Evolutionary conservation across 805 yeast species (phyloP), one percentile per base, ranked within the genome.

Genomic region (Scheffersomyces coipomensis): DNA sequence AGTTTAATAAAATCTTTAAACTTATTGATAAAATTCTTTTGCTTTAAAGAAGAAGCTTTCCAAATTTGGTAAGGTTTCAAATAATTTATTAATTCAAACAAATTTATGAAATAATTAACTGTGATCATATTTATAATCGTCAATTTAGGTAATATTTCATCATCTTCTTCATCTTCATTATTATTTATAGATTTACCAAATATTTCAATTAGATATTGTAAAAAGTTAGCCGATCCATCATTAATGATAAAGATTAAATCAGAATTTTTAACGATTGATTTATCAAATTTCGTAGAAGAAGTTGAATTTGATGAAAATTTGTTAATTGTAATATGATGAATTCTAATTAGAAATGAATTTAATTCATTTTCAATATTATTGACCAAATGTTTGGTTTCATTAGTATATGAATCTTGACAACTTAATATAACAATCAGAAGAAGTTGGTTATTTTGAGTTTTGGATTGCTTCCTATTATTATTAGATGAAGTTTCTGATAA

Each of bases 121-220:
- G 69, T 62, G 47, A 68, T 59, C 49, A 68, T 45, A 42, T 69
- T 69, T 31, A 69, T 58, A 8, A 69, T 55, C 11, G 66, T 58
- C 24, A 68, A 31, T 43, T 60, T 59, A 0, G 69, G 67, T 9
- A 39, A 18, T 6, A 24, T 24, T 4, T 33, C 46, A 7, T 42
- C 46, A 5, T 42, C 43, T 4, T 11, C 22, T 15, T 19, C 16
- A n/a, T 27, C 41, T 19, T 35, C 35, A 10, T 11, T 12, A 5
- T 35, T 36, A n/a, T 32, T 18, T 11, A 26, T 17, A 11, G 22
- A 22, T 12, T 29, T 33, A 13, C 33, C 21, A 31, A 52, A 47
- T 15, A 52, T 44, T 23, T 41, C 38, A 2, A 48, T 34, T 29
- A 62, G 44, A 29, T 48, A 54, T 25, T 62, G 63, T 4, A 59